These are phyloP conservation scores for Neospora caninum DNA, from an alignment of 169 alveolate genomes.

Conservation along the genomic window DNA sequence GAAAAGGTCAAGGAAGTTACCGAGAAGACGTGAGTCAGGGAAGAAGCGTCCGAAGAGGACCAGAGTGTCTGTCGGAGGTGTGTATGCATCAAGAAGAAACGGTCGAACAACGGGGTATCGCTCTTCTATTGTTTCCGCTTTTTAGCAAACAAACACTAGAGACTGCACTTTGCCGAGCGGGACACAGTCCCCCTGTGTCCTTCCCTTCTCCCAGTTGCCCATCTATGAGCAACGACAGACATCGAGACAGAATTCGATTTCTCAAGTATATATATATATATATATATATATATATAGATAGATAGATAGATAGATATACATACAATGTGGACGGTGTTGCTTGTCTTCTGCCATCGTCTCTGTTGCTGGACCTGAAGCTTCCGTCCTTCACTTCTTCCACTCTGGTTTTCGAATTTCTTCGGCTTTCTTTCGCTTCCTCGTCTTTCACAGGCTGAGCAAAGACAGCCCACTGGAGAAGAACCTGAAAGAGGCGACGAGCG, in stretches of 20 bases:
- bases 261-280: not conserved
- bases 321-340: no score
- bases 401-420: no score
- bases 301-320: not conserved
- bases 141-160: no score
- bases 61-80: no score
- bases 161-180: no score
- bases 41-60: not conserved
- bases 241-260: not conserved
- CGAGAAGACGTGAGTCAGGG: conserved; percentile 44
- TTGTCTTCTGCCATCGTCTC: no score
- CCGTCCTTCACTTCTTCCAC: no score
- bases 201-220: not conserved
- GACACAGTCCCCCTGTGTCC: not conserved
- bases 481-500: conserved; percentile 82
- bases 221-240: not conserved
- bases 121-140: no score
- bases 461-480: conserved; percentile 79
- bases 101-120: no score
- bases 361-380: no score
- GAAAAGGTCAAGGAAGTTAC: conserved; percentile 63
- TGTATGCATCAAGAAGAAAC: no score
- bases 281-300: not conserved
- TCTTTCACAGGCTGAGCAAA: conserved; percentile 64
- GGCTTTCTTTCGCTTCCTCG: not conserved